Base-by-base conservation (phyloP, 768 basidiomycete species). In the Tricholoma matsutake region DNA sequence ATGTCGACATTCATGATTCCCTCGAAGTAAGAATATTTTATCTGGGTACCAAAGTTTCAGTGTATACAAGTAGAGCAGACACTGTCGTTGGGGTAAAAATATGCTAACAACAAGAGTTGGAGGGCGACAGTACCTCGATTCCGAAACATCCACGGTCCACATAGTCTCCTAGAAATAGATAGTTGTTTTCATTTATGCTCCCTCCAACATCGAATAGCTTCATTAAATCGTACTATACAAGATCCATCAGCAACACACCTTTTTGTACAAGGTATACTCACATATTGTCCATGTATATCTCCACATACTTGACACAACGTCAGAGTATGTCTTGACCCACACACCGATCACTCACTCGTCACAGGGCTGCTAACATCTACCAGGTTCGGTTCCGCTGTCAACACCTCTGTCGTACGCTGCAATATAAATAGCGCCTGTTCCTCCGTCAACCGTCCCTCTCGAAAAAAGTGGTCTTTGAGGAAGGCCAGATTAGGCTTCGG, bases 261-360 rank as follows among this genome's bases (percentile, higher is more conserved):
- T 8, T 25, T 31, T 43, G 11, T 31, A 62, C 14, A 22, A 32
- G 18, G 41, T 22, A 61, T 25, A 67, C 64, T 43, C 73, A 96
- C 95, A 74, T 94, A 98, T 89, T 98, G 96, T 9, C 96, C 96
- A 68, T 98, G 96, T 51, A 98, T 94, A 78, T 98, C 96, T 20
- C 96, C 96, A 70, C 95, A 96, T 65, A 98, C 95, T 96, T 25
- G 67, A 18, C 56, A 18, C 1, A 18, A n/a, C 28, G 55, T 63
- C 22, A 62, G 31, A 45, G 22, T 39, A 37, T 35, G 57, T 52
- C 22, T 31, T 14, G 22, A 25, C 25, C 11, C 52, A 31, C 29
- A 41, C 41, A 51, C 47, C 55, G 49, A 45, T 14, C n/a, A 81
- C 91, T 65, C 67, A 94, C 94, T 92, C 41, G 94, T 97, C 34